Base-by-base conservation (phyloP, 352 stramenopile genomes). In the Phytopythium vexans region DNA sequence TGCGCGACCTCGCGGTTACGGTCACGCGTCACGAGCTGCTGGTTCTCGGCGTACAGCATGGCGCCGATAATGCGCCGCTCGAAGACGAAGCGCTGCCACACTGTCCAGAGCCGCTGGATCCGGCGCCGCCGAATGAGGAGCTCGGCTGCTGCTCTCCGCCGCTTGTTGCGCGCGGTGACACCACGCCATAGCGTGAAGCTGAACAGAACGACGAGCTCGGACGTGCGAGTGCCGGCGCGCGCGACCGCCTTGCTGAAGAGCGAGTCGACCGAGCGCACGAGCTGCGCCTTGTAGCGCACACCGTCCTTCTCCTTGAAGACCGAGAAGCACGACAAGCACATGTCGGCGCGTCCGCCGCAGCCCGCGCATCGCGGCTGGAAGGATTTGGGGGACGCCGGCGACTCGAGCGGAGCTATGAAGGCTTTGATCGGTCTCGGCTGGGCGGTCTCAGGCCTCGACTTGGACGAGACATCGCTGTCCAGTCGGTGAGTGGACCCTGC, bases 251-350 rank as follows among this genome's bases (percentile, higher is more conserved):
- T 84, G 33, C 58, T 68, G 38, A 90, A 88, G 14, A 90, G 60
- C 33, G 72, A 68, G 32, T 92, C 78, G 35, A 89, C 77, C 0
- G 75, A 78, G 12, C 70, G 70, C 3, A 71, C 66, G 21, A 89
- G 54, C 54, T 86, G 74, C n/a, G 61, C 65, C 62, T 92, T 92
- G 75, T 90, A 89, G 21, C 54, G 56, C 0, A 71, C 66, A 21
- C 70, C 69, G 49, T 92, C 82, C 33, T 84, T 65, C 35, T 71
- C 67, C 49, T 77, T 79, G 54, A 88, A 86, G 32, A 73, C 61
- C 16, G 78, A 80, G 32, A 92, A 83, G 58, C 82, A 92, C 6
- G 62, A 60, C 41, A 89, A 59, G 58, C 79, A 92, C 52, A 92
- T 74, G 51, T 92, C 82, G 14, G 82, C 79, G 40, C 72, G 77